Base-by-base conservation (phyloP, 2,329 filamentous ascomycete species). In the Nectriaceae sp. region DNA sequence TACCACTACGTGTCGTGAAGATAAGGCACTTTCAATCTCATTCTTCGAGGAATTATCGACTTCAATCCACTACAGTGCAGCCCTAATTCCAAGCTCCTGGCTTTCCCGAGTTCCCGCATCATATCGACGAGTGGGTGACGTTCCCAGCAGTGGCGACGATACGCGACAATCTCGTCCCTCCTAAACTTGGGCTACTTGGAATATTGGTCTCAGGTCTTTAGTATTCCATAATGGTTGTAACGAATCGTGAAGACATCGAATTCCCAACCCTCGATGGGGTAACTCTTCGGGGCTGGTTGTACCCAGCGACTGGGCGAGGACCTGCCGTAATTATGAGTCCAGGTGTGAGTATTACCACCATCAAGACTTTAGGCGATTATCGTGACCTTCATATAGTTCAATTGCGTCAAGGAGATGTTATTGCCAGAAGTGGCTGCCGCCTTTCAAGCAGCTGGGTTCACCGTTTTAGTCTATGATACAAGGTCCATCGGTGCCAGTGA, bases 181-280 rank as follows among this genome's bases (percentile, higher is more conserved):
- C n/a, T n/a, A n/a, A n/a, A n/a, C n/a, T n/a, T n/a, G n/a, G n/a
- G n/a, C n/a, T n/a, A n/a, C n/a, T n/a, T n/a, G n/a, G n/a, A n/a
- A n/a, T n/a, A n/a, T n/a, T n/a, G n/a, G n/a, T n/a, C n/a, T n/a
- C n/a, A n/a, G n/a, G n/a, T n/a, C n/a, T n/a, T n/a, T n/a, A n/a
- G n/a, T n/a, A n/a, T n/a, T n/a, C n/a, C n/a, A n/a, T 29, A 29
- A 6, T 29, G 24, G 24, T 29, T 13, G 13, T 13, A 29, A 29
- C 13, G 24, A 29, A 48, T 48, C 42, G 42, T 19, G 42, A 59
- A 43, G 61, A 68, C 36, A 64, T 75, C 39, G 66, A 73, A 47
- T 72, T 73, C 59, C 65, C 66, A 36, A 73, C 73, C 5, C 40
- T 72, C 3, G 71, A 75, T 55, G 70, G 70, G 5, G 37, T 72